Base-by-base conservation (phyloP, 441 rosid species). In the Aquilaria agallochum region DNA sequence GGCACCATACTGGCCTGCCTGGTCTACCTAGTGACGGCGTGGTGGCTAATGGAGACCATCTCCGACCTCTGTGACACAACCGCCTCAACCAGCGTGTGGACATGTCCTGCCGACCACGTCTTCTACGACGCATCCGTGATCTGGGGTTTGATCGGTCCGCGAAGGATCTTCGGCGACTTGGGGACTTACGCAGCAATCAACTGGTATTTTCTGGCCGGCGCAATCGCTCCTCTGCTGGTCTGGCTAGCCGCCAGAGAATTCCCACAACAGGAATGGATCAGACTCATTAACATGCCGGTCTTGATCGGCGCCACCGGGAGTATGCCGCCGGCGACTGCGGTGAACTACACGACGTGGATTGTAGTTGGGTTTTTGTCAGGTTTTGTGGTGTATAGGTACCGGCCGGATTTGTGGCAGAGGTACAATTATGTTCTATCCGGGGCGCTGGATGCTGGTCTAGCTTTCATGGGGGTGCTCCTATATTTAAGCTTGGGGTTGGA, bases 311-410 rank as follows among this genome's bases (percentile, higher is more conserved):
- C 97, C 0, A 88, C 91, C 13, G 88, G 96, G 50, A 73, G 55
- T 55, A 93, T 93, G 98, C 98, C 97, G 10, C 97, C 98, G 0
- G 98, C 98, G 0, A 90, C 98, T 15, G 98, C 97, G 1, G 98
- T 93, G 32, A 93, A 90, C 78, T 93, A 85, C 79, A 90, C 97
- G n/a, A 87, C 93, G 0, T 90, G 98, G 98, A 68, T 90, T 47
- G 56, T 88, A 45, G 78, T 73, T 1, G 98, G 97, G 4, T 93
- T 93, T 59, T 65, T 93, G 8, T 93, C 97, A 0, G 97, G 98
- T 14, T 93, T 80, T 53, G 91, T 93, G 56, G 79, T 78, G 66
- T 93, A 78, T 56, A 75, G 98, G 64, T 90, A 85, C 61, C 71
- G 77, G 56, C 96, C 98, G 2, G 86, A 83, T 14, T 66, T 88